Evolutionary conservation across 768 basidiomycete species (phyloP).

Genomic region (Kwoniella pini): DNA sequence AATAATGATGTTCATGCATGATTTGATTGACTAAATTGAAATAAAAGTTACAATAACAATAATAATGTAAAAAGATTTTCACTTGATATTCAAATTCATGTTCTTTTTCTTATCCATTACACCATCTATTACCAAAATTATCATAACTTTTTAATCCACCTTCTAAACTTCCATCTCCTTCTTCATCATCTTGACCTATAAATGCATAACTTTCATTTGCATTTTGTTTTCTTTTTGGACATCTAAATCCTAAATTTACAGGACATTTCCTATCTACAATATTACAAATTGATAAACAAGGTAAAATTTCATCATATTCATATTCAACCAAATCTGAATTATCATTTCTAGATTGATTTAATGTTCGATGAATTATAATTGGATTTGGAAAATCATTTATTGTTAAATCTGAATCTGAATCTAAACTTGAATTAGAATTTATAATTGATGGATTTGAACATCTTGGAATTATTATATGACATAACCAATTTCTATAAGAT

Average conservation of each 20-base stretch:
- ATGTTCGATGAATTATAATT: conserved; percentile 26
- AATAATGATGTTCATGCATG: neutral
- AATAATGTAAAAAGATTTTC: neutral
- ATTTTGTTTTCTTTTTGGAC: conserved; percentile 39
- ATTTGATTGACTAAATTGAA: too few species aligned
- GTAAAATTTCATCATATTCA: conserved; percentile 49
- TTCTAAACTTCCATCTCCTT: conserved; percentile 31
- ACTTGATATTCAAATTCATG: too few species aligned
- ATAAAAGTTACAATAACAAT: too few species aligned
- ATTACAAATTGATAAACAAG: conserved; percentile 51
- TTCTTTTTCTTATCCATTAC: conserved; percentile 36
- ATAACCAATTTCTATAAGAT: conserved; percentile 54
- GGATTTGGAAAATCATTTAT: neutral
- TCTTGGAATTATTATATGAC: conserved; percentile 45
- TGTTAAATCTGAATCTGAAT: neutral
- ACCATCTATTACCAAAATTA: conserved; percentile 48
- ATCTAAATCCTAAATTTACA: conserved; percentile 51
- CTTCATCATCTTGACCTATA: conserved; percentile 34
- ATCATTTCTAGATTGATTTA: conserved; percentile 16
- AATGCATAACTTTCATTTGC: conserved; percentile 49
- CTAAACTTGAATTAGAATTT: neutral
- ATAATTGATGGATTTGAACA: conserved; percentile 22
- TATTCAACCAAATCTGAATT: conserved; percentile 18
- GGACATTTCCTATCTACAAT: conserved; percentile 52
- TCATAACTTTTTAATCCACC: conserved; percentile 24